Evolutionary conservation across 106 monocot species (phyloP), one percentile per base, ranked within the genome.

Genomic region (Vanilla planifolia): DNA sequence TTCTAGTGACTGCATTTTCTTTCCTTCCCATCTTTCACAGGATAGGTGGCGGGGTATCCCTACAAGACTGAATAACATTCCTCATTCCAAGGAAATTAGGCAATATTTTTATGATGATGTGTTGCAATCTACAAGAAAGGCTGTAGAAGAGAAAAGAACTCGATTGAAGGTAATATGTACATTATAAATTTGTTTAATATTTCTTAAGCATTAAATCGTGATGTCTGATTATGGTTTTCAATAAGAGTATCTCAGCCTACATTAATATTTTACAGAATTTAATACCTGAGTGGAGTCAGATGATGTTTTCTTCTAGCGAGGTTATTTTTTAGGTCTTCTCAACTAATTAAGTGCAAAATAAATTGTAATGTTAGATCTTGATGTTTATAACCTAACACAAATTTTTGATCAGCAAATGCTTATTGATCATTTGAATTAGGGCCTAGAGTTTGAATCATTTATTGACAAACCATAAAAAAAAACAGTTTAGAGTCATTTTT

Each of bases 81-180:
- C 95, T 23, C 95, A 96, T 72, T 96, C 95, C 20, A 83, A 77
- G 69, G 95, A 96, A 76, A 96, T 90, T 66, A 84, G 95, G 62
- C 27, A 78, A 60, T 96, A 96, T 56, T 96, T 90, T 41, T 96
- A 96, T 59, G 41, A 90, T 63, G 95, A 96, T 69, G 73, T 96
- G 32, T 37, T 80, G 53, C 63, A 72, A 71, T 69, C 90, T 71
- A 96, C 90, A 50, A 67, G 64, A 60, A 78, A 47, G 27, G 86
- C 95, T 58, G n/a, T 90, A 64, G 73, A 86, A 66, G 86, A 81
- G 51, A 87, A 84, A 84, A 86, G 60, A 83, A 71, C 46, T 14
- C 69, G 95, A 61, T 51, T 90, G 64, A 90, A 90, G 86, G 86
- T 87, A 44, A 55, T 26, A 40, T 53, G 46, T 24, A n/a, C n/a